Evolutionary conservation across 2,329 filamentous ascomycete genomes (phyloP).

Genomic region (Monosporascus sp.): DNA sequence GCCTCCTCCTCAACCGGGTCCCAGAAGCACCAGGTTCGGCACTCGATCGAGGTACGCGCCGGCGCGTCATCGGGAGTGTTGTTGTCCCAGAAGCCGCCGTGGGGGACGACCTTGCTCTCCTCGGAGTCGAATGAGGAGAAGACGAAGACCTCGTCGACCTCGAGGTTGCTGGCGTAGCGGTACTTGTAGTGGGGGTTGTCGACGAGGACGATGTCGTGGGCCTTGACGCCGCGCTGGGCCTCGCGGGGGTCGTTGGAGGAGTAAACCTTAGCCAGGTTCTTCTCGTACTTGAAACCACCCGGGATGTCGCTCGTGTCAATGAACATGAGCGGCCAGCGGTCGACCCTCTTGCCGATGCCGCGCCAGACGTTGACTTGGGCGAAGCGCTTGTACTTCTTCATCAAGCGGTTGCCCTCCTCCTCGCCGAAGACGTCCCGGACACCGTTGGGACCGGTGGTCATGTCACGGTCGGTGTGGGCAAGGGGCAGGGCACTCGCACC

Average conservation of each 20-base stretch:
- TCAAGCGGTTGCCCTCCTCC: slow-evolving; percentile 14
- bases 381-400: slow-evolving; percentile 18
- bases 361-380: slow-evolving; percentile 24
- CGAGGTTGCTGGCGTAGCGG: slow-evolving; percentile 21
- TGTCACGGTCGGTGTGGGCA: slow-evolving; percentile 22
- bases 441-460: slow-evolving; percentile 19
- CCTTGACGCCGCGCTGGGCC: slow-evolving; percentile 19
- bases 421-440: slow-evolving; percentile 19
- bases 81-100: slow-evolving; percentile 24
- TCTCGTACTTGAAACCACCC: slow-evolving; percentile 17
- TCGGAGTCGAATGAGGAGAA: slow-evolving; percentile 25
- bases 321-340: slow-evolving; percentile 23
- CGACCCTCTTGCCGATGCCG: slow-evolving; percentile 19
- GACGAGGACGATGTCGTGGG: slow-evolving; percentile 22
- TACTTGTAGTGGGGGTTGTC: slow-evolving; percentile 20
- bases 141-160: slow-evolving; percentile 20
- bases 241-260: slow-evolving; percentile 20
- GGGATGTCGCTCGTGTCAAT: slow-evolving; percentile 18
- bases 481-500: slow-evolving; percentile 18
- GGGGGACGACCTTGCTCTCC: slow-evolving; percentile 19
- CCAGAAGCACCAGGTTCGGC: not conserved
- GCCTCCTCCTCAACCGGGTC: not conserved
- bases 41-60: not conserved
- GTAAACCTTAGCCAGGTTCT: slow-evolving; percentile 19
- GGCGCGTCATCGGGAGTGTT: not conserved